Evolutionary conservation across 768 basidiomycete genomes (phyloP), one percentile per base, ranked within the genome.

Genomic region (Suillus decipiens): DNA sequence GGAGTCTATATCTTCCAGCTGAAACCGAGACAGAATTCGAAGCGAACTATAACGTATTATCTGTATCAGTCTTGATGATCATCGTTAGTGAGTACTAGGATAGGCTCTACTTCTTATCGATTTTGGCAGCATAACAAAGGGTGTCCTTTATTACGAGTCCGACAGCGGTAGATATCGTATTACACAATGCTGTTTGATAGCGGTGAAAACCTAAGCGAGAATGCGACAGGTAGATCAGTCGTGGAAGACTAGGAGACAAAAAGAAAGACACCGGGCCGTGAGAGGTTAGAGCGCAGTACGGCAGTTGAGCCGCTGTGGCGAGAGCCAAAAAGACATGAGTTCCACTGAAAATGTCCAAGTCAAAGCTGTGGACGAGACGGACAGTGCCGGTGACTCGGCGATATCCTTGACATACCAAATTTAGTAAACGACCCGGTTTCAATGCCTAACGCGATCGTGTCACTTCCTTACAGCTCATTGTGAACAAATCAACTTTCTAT

Each of bases 391-490:
- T 28, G 28, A 28, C 28, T 28, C 28, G 28, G 28, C 28, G 28
- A 28, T 28, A 28, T 28, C 28, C 28, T 28, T 28, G 28, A 28
- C 17, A 36, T 33, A 63, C 62, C 22, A 41, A 47, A 61, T 63
- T 61, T 50, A 39, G 62, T 39, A 61, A 41, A n/a, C 14, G 22
- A n/a, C 24, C 33, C 19, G 33, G 51, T 14, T 11, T 53, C 19
- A 37, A 22, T 11, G 33, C 50, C 42, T 22, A 62, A 42, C 15
- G 62, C 31, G 41, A 36, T 45, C 61, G 61, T 50, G 63, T 53
- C 48, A 19, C 31, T 39, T 61, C 28, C 61, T 41, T 22, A 19
- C 36, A 63, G 28, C 11, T n/a, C 39, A n/a, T 53, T 33, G 36
- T 42, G 34, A 50, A 3, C 24, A 17, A 12, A 14, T 59, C 50